Evolutionary conservation across 2,329 filamentous ascomycete species (phyloP).

Genomic region (Fusarium sp.): DNA sequence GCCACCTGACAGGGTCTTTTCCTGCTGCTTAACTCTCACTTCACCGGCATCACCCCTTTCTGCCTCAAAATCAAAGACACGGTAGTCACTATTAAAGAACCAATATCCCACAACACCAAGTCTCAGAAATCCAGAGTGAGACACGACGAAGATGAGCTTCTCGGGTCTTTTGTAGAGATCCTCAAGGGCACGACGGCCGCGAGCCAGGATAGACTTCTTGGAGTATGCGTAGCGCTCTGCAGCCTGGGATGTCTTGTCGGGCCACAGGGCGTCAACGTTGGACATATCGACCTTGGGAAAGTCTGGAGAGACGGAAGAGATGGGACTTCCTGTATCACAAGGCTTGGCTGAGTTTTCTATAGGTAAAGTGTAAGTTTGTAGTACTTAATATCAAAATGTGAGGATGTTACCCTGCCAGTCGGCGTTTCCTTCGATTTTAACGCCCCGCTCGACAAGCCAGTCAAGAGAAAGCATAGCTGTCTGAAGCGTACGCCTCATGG

Average conservation of each 20-base stretch:
- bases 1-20: conserved; percentile 53
- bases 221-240: conserved; percentile 66
- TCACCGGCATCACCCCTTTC: conserved; percentile 45
- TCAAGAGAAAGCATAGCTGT: conserved; percentile 70
- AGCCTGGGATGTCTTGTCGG: conserved; percentile 68
- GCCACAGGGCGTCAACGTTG: conserved; percentile 69
- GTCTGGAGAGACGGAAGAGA: conserved; percentile 57
- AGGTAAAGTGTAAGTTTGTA: neutral
- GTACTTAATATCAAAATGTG: neutral
- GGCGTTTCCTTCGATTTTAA: conserved; percentile 68
- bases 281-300: conserved; percentile 71
- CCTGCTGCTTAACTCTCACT: conserved; percentile 60
- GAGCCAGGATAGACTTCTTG: conserved; percentile 63
- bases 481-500: conserved; percentile 75
- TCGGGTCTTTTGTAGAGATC: conserved; percentile 67
- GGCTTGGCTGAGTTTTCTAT: conserved; percentile 67
- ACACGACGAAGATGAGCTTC: conserved; percentile 73
- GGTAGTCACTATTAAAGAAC: conserved; percentile 74
- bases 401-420: conserved; percentile 70
- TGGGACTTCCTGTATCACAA: conserved; percentile 70
- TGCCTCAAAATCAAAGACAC: conserved; percentile 68
- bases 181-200: conserved; percentile 65
- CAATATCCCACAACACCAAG: conserved; percentile 66
- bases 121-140: conserved; percentile 74
- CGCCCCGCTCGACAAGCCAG: conserved; percentile 67